A percentile compares a stretch with the other conserved stretches of the same genome.
Conservation (phyloP, 257 asterid genomes). For the Primulina tabacum region DNA sequence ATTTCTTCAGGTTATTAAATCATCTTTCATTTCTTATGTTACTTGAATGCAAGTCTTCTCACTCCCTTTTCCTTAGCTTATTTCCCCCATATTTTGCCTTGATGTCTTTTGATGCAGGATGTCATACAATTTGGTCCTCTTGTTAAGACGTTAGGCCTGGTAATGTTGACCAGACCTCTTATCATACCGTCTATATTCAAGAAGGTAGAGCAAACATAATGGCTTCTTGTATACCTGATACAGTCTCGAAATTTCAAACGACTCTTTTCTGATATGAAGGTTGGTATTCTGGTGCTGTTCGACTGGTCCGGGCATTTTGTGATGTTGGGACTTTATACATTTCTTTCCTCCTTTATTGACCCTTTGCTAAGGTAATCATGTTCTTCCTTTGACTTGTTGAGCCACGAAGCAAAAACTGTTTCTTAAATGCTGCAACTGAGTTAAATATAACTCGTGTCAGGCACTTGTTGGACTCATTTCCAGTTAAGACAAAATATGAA, state of each 20-base stretch:
- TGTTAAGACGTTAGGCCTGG: slow-evolving; percentile 79
- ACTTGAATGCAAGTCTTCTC: background rate
- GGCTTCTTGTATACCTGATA: background rate
- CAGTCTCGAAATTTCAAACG: background rate
- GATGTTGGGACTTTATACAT: slow-evolving; percentile 82
- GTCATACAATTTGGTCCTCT: slow-evolving; percentile 95
- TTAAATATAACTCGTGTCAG: slow-evolving; percentile 32
- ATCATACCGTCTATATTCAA: slow-evolving; percentile 74
- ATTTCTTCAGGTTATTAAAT: slow-evolving; percentile 75
- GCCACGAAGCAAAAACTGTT: background rate
- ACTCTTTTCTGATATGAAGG: slow-evolving; percentile 44
- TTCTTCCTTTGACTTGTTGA: background rate
- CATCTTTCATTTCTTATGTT: background rate
- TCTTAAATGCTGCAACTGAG: background rate
- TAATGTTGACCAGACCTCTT: slow-evolving; percentile 67
- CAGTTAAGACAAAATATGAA: slow-evolving; percentile 55
- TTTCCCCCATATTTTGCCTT: background rate
- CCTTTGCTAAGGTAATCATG: slow-evolving; percentile 61
- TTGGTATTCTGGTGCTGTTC: slow-evolving; percentile 68
- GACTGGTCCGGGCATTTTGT: slow-evolving; percentile 86
- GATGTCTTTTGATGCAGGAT: slow-evolving; percentile 48
- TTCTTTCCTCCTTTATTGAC: slow-evolving; percentile 68
- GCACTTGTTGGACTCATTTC: slow-evolving; percentile 49
- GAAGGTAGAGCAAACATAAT: slow-evolving; percentile 46
- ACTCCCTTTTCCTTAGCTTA: background rate